phyloP scores from a whole-genome alignment of 2,329 filamentous ascomycete genomes.

The Trichoderma citrinoviride region DNA sequence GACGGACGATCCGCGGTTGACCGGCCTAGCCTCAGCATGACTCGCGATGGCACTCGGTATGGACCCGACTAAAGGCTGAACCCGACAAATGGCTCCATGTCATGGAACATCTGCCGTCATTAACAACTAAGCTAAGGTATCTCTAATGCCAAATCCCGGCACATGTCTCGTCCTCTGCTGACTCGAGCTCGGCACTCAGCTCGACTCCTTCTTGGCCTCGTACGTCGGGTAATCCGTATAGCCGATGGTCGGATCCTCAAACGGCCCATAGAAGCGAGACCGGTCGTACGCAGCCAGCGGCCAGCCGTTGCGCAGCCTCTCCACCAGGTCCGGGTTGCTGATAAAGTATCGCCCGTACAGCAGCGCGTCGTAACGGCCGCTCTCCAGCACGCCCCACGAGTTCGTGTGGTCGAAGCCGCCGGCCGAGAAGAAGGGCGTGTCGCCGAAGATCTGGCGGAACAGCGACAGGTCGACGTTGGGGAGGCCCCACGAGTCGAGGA shows the following conservation, averaged over 20 bases:
- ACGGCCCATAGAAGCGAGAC: constrained; percentile 44
- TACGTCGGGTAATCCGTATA: constrained; percentile 37
- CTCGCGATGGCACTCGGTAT: neutral
- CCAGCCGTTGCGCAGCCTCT: constrained; percentile 41
- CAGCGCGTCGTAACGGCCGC: constrained; percentile 48
- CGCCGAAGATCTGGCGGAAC: constrained; percentile 51
- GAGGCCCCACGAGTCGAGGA: constrained; percentile 48
- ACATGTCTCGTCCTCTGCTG: no score
- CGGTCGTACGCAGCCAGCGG: constrained; percentile 44
- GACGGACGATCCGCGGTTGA: neutral
- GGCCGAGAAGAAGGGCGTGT: constrained; percentile 54
- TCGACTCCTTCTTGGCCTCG: neutral
- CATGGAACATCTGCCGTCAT: no score
- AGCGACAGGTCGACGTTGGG: constrained; percentile 43
- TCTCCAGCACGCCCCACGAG: constrained; percentile 43
- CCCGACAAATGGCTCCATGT: no score
- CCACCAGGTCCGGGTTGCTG: constrained; percentile 48
- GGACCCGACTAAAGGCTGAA: no score
- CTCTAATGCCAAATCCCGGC: no score
- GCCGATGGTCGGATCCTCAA: constrained; percentile 34
- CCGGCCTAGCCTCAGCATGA: neutral
- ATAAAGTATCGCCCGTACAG: constrained; percentile 48
- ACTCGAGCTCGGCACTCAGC: no score
- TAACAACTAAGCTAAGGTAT: no score
- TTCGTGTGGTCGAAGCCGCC: constrained; percentile 54